Conservation (phyloP, 1,284 basidiomycete species). For the Heterobasidion parviporum region DNA sequence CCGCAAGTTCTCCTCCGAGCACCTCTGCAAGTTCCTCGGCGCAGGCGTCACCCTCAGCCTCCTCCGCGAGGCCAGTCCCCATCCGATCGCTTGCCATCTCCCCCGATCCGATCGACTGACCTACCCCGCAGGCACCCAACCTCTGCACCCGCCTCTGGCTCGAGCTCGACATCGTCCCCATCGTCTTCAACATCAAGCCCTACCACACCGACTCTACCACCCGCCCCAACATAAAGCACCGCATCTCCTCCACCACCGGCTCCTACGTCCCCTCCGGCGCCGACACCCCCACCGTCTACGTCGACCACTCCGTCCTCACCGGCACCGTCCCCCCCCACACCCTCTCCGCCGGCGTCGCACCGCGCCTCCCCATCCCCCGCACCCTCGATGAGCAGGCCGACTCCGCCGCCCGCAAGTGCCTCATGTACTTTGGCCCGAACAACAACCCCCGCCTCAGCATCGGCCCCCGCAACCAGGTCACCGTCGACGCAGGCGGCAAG, state of each 20-base stretch:
- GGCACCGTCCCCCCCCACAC: conserved; percentile 20
- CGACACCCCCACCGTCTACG: conserved; percentile 63
- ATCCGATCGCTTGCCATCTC: not conserved
- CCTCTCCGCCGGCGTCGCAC: conserved; percentile 37
- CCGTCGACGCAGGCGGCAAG: conserved; percentile 71
- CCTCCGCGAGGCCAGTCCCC: conserved; percentile 31
- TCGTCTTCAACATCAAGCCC: conserved; percentile 77
- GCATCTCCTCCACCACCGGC: conserved; percentile 66
- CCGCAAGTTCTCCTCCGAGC: conserved; percentile 62
- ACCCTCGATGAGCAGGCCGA: conserved; percentile 78
- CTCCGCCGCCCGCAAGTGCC: conserved; percentile 71
- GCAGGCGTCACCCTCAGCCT: conserved; percentile 43
- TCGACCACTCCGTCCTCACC: conserved; percentile 39
- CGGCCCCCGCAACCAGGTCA: conserved; percentile 72
- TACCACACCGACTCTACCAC: conserved; percentile 72
- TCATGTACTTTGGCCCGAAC: conserved; percentile 73
- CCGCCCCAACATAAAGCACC: conserved; percentile 68
- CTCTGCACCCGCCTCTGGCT: conserved; percentile 73
- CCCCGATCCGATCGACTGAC: not conserved
- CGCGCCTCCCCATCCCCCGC: conserved; percentile 61
- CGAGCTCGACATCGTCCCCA: conserved; percentile 67
- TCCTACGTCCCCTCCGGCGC: conserved; percentile 66
- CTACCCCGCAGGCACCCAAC: conserved; percentile 48
- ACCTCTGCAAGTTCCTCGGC: conserved; percentile 77
- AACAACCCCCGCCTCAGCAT: conserved; percentile 76